A percentile compares a stretch with the other conserved stretches of the same genome.
These are phyloP conservation scores for Peniophora sp. DNA, from an alignment of 1,284 basidiomycete species.

Conservation along the genomic window DNA sequence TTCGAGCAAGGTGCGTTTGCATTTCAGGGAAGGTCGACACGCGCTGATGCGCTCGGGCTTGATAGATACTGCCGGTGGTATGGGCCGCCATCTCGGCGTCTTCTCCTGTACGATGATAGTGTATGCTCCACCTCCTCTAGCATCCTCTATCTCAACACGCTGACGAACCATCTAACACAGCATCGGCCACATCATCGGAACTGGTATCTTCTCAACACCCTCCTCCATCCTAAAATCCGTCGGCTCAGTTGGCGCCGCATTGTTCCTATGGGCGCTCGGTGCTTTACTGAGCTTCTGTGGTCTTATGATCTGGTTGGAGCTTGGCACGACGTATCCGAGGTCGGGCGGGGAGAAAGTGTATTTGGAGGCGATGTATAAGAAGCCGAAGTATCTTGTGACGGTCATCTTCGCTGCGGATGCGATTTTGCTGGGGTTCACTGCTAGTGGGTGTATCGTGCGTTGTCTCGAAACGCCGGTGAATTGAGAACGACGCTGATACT, in stretches of 20 bases:
- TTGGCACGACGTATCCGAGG: slow-evolving; percentile 61
- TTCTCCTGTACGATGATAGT: slow-evolving; percentile 41
- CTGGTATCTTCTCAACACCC: slow-evolving; percentile 58
- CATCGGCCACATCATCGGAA: slow-evolving; percentile 12
- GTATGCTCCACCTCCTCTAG: slow-evolving; percentile 10
- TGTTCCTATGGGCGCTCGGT: slow-evolving; percentile 67
- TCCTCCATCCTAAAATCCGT: slow-evolving; percentile 58
- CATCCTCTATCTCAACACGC: not conserved
- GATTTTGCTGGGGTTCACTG: slow-evolving; percentile 44
- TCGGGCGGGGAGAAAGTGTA: slow-evolving; percentile 77
- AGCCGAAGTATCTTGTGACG: slow-evolving; percentile 53
- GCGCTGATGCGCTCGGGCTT: not conserved
- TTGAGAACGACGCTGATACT: not conserved
- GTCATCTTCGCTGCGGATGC: slow-evolving; percentile 48
- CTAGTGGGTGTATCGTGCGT: slow-evolving; percentile 49
- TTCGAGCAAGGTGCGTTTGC: not conserved
- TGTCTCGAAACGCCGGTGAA: not conserved
- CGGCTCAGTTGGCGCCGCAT: slow-evolving; percentile 55
- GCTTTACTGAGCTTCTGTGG: slow-evolving; percentile 54
- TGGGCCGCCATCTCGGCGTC: slow-evolving; percentile 43
- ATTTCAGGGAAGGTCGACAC: too few relatives aligned
- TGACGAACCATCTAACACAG: not conserved
- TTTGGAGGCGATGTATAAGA: slow-evolving; percentile 60
- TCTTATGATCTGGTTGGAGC: slow-evolving; percentile 66
- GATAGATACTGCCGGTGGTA: slow-evolving; percentile 36